These are phyloP conservation scores for Grifola frondosa DNA, from an alignment of 1,284 basidiomycete species.

Conservation along the genomic window DNA sequence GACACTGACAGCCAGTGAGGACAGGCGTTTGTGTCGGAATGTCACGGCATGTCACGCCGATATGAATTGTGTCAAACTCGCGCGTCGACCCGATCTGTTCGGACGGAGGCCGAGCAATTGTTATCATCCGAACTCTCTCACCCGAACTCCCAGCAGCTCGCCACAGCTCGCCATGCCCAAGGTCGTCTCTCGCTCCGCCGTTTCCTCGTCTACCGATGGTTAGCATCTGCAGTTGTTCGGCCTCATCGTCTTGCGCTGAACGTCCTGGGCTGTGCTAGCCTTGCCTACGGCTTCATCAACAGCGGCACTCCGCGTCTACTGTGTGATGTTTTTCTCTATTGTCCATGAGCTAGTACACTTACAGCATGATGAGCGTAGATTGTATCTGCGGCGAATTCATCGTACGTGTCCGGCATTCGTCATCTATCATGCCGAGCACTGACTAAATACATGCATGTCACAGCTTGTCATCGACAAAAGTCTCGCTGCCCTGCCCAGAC, in stretches of 20 bases:
- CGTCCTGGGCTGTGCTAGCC: conserved; percentile 42
- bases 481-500: conserved; percentile 64
- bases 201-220: conserved; percentile 82
- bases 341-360: conserved; percentile 11
- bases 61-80: no score
- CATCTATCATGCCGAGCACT: conserved; percentile 5
- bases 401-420: conserved; percentile 43
- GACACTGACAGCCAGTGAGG: no score
- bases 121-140: background rate
- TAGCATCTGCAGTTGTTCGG: conserved; percentile 20
- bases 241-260: conserved; percentile 15
- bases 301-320: conserved; percentile 76
- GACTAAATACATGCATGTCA: conserved; percentile 14
- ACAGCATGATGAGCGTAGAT: conserved; percentile 44
- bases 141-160: background rate
- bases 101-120: no score
- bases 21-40: no score
- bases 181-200: conserved; percentile 76
- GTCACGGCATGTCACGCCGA: no score
- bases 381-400: conserved; percentile 86
- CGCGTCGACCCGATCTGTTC: no score
- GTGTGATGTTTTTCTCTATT: conserved; percentile 42
- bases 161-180: conserved; percentile 60
- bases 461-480: conserved; percentile 83
- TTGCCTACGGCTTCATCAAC: conserved; percentile 76